These are phyloP conservation scores for Cladorrhinum sp. DNA, from an alignment of 2,329 filamentous ascomycete species.

Conservation along the genomic window DNA sequence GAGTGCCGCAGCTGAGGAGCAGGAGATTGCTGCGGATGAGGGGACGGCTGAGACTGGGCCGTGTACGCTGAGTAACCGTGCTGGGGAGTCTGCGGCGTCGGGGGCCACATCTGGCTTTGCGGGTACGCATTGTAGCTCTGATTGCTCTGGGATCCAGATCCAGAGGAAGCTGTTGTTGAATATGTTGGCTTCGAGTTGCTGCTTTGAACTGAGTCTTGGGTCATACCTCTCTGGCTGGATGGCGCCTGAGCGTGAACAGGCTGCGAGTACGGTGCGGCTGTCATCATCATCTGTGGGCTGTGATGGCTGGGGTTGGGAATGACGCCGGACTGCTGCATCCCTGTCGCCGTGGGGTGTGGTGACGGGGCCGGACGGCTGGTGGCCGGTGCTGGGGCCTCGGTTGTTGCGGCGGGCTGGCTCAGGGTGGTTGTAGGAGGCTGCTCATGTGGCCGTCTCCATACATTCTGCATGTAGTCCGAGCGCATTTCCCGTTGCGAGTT, in stretches of 20 bases:
- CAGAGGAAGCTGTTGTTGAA: constrained; percentile 52
- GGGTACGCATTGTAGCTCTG: constrained; percentile 64
- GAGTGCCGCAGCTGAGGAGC: constrained; percentile 60
- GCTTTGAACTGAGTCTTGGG: constrained; percentile 59
- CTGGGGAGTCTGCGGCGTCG: constrained; percentile 61
- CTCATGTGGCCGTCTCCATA: constrained; percentile 83
- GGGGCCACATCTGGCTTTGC: constrained; percentile 63
- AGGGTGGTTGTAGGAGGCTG: constrained; percentile 54
- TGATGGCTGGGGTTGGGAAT: constrained; percentile 62
- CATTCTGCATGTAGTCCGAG: constrained; percentile 71
- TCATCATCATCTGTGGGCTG: constrained; percentile 65
- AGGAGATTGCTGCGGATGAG: constrained; percentile 54
- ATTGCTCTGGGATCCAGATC: constrained; percentile 48
- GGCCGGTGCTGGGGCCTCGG: constrained; percentile 41
- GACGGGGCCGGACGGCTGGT: constrained; percentile 56
- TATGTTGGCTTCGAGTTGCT: constrained; percentile 66
- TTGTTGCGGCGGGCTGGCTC: constrained; percentile 45
- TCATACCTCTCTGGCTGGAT: constrained; percentile 70
- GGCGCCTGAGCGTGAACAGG: constrained; percentile 68
- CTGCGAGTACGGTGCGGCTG: constrained; percentile 64
- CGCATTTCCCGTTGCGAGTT: constrained; percentile 78
- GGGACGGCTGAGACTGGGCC: constrained; percentile 47
- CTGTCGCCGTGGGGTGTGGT: constrained; percentile 53
- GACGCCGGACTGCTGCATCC: constrained; percentile 54
- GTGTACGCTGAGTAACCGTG: constrained; percentile 51